Conservation (phyloP, 2,329 filamentous ascomycete genomes). For the Beauveria caledonica region DNA sequence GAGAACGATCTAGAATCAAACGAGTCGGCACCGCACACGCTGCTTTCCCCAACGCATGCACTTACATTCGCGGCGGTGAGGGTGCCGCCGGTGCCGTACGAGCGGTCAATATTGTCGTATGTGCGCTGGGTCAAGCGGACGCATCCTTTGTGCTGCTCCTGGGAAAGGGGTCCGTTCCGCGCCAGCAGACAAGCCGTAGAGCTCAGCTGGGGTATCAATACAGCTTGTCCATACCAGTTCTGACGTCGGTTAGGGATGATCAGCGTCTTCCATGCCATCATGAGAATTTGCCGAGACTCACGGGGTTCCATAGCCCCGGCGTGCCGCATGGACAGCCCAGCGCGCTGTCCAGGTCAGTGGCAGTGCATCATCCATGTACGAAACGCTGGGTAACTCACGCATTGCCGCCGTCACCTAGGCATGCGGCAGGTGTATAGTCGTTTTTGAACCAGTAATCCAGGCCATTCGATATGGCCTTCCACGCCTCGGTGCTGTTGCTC, state of each 20-base stretch:
- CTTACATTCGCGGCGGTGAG: slow-evolving; percentile 18
- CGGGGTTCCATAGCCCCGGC: slow-evolving; percentile 17
- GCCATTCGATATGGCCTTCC: slow-evolving; percentile 14
- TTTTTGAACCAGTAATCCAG: slow-evolving; percentile 19
- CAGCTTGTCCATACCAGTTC: slow-evolving; percentile 20
- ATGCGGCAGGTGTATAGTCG: slow-evolving; percentile 16
- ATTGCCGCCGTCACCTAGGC: slow-evolving; percentile 17
- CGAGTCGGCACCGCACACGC: too few species aligned
- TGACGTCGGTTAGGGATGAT: background rate
- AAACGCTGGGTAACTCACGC: slow-evolving; percentile 4
- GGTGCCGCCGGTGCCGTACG: slow-evolving; percentile 15
- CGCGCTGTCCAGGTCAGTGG: background rate
- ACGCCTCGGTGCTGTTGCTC: slow-evolving; percentile 12
- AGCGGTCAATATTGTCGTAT: slow-evolving; percentile 15
- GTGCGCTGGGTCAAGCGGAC: slow-evolving; percentile 16
- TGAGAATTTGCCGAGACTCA: background rate
- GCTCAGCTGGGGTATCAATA: slow-evolving; percentile 17
- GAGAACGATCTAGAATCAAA: slow-evolving; percentile 13
- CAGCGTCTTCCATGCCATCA: background rate
- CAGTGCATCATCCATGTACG: background rate
- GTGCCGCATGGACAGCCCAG: slow-evolving; percentile 14
- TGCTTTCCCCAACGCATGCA: accelerated
- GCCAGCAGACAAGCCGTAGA: slow-evolving; percentile 16
- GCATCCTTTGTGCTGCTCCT: slow-evolving; percentile 14
- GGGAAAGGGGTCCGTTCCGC: slow-evolving; percentile 15